A percentile compares a stretch with the other conserved stretches of the same genome.
phyloP scores from a whole-genome alignment of 2,329 filamentous ascomycete genomes.

The Paracoccidioides lutzii region DNA sequence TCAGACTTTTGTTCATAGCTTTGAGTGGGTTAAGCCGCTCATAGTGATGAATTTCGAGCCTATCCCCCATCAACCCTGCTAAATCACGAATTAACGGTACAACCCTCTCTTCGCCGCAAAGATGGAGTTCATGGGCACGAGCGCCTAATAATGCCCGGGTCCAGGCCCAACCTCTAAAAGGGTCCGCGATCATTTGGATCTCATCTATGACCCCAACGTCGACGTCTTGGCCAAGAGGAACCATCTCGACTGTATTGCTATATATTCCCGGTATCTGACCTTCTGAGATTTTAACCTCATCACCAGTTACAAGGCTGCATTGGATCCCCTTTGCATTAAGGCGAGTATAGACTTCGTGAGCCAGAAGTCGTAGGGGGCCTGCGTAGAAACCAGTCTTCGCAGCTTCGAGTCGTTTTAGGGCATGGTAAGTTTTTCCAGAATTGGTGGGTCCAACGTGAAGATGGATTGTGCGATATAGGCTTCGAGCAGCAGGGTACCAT shows the following conservation, averaged over 20 bases:
- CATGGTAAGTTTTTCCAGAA: conserved; percentile 94
- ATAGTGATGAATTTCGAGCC: conserved; percentile 69
- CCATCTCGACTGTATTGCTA: conserved; percentile 94
- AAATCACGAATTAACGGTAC: conserved; percentile 67
- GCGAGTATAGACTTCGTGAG: conserved; percentile 88
- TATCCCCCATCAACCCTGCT: conserved; percentile 67
- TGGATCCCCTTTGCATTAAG: conserved; percentile 63
- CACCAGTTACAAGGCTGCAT: conserved; percentile 78
- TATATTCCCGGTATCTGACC: conserved; percentile 45
- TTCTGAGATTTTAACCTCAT: conserved; percentile 64
- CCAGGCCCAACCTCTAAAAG: conserved; percentile 82
- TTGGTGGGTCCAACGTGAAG: conserved; percentile 95
- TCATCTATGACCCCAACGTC: conserved; percentile 96
- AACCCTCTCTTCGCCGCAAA: conserved; percentile 79
- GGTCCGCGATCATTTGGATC: conserved; percentile 88
- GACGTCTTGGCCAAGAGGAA: conserved; percentile 44
- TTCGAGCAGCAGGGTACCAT: conserved; percentile 78
- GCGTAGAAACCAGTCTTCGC: conserved; percentile 73
- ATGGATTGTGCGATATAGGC: conserved; percentile 70
- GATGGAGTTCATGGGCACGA: conserved; percentile 75
- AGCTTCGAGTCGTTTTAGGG: conserved; percentile 68
- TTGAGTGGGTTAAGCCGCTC: conserved; percentile 67
- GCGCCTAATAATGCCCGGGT: conserved; percentile 80
- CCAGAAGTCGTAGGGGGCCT: conserved; percentile 74
- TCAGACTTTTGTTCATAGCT: conserved; percentile 50